Evolutionary conservation across 768 basidiomycete species (phyloP).

Genomic region (Lentinula detonsa): DNA sequence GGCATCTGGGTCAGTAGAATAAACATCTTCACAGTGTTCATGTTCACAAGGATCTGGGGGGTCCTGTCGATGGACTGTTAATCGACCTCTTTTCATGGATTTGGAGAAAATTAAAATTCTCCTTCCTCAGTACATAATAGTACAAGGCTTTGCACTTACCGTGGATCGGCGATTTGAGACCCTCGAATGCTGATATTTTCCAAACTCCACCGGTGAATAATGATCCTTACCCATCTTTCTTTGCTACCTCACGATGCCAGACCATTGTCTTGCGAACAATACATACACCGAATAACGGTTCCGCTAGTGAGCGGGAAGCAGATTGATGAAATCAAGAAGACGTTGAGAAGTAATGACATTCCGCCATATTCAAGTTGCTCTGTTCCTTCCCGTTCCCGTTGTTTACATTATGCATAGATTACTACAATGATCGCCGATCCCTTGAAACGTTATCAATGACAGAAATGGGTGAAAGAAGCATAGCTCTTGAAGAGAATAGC

Average conservation of each 20-base stretch:
- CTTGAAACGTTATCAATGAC: neutral
- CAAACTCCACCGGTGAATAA: neutral
- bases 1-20: neutral
- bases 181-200: neutral
- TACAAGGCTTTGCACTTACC: neutral
- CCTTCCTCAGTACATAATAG: too few species aligned
- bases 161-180: neutral
- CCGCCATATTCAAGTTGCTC: neutral
- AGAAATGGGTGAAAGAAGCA: neutral
- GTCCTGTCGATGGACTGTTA: too few species aligned
- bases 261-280: neutral
- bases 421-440: neutral
- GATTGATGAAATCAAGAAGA: slow-evolving; percentile 1
- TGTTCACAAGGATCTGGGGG: too few species aligned
- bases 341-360: neutral
- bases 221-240: neutral
- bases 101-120: too few species aligned
- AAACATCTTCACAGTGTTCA: too few species aligned
- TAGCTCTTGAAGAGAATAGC: too few species aligned
- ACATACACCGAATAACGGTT: neutral
- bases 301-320: neutral
- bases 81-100: too few species aligned
- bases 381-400: neutral
- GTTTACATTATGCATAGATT: neutral
- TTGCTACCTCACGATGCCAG: neutral